Conservation (phyloP, 192 early-diverging fungal species). For the Funneliformis geosporum region DNA sequence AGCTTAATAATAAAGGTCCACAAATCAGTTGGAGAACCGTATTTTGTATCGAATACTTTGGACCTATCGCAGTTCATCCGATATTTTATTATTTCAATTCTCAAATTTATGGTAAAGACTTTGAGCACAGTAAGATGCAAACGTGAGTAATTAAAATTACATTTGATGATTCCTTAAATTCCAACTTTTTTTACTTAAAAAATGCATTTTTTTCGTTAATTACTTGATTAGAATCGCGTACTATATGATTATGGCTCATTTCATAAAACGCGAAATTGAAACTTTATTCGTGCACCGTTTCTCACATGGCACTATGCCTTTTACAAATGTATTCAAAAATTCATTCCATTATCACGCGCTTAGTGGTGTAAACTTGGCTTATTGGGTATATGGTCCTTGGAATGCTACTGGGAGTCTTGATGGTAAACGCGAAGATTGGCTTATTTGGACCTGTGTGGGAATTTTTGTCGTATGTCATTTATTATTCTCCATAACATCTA, state of each 20-base stretch:
- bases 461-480: slow-evolving; percentile 59
- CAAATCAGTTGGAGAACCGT: slow-evolving; percentile 95
- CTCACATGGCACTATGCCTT: slow-evolving; percentile 94
- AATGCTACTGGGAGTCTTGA: slow-evolving; percentile 53
- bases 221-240: slow-evolving; percentile 58
- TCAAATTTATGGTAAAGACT: slow-evolving; percentile 65
- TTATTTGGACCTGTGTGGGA: slow-evolving; percentile 46
- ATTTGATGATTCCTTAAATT: not conserved
- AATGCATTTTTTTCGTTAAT: not conserved
- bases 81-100: slow-evolving; percentile 77
- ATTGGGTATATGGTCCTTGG: slow-evolving; percentile 85
- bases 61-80: slow-evolving; percentile 85
- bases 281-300: slow-evolving; percentile 93
- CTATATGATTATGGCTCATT: slow-evolving; percentile 77
- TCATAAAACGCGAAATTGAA: slow-evolving; percentile 91
- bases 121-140: slow-evolving; percentile 78
- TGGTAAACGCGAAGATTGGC: slow-evolving; percentile 47
- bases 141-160: slow-evolving; percentile 35
- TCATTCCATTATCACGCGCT: slow-evolving; percentile 91
- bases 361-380: slow-evolving; percentile 82
- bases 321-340: slow-evolving; percentile 93
- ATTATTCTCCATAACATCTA: slow-evolving; percentile 31
- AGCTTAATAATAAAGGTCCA: slow-evolving; percentile 52
- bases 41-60: slow-evolving; percentile 91
- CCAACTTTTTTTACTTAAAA: not conserved